phyloP scores from a whole-genome alignment of 495 filamentous ascomycete species.

The Patellaria atrata region DNA sequence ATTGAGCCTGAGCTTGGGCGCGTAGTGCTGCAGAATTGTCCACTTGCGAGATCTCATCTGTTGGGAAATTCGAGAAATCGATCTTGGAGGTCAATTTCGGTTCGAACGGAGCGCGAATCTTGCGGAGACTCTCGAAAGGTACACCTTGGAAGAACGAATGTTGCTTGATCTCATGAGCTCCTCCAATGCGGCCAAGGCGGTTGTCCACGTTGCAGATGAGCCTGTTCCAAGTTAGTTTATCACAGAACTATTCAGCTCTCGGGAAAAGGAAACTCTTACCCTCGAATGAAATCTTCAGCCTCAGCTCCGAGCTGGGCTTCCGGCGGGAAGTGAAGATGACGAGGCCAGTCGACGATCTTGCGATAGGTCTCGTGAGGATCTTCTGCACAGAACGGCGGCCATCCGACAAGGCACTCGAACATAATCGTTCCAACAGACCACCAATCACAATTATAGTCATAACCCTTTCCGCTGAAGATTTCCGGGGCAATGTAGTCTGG shows the following conservation, averaged over 20 bases:
- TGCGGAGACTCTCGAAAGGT: constrained; percentile 77
- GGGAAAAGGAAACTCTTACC: constrained; percentile 33
- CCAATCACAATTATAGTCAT: constrained; percentile 96
- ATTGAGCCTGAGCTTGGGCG: constrained; percentile 43
- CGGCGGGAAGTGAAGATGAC: constrained; percentile 90
- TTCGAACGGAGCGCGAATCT: constrained; percentile 90
- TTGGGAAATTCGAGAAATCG: constrained; percentile 97
- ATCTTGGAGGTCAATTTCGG: constrained; percentile 80
- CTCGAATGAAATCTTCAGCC: constrained; percentile 76
- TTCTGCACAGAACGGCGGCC: constrained; percentile 98
- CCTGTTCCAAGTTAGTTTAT: constrained; percentile 30
- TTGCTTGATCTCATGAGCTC: constrained; percentile 75
- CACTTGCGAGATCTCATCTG: constrained; percentile 89
- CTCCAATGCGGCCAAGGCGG: constrained; percentile 69
- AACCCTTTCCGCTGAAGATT: constrained; percentile 92
- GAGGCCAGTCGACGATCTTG: constrained; percentile 97
- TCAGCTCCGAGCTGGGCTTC: constrained; percentile 78
- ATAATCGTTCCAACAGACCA: constrained; percentile 98
- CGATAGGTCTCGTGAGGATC: constrained; percentile 95
- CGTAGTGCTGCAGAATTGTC: constrained; percentile 60
- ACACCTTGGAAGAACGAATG: constrained; percentile 96
- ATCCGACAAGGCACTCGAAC: constrained; percentile 98
- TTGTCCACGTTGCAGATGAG: constrained; percentile 85
- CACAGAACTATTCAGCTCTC: neutral
- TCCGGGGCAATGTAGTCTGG: constrained; percentile 98